These are phyloP conservation scores for Biscogniauxia marginata DNA, from an alignment of 2,329 filamentous ascomycete species.

Conservation along the genomic window DNA sequence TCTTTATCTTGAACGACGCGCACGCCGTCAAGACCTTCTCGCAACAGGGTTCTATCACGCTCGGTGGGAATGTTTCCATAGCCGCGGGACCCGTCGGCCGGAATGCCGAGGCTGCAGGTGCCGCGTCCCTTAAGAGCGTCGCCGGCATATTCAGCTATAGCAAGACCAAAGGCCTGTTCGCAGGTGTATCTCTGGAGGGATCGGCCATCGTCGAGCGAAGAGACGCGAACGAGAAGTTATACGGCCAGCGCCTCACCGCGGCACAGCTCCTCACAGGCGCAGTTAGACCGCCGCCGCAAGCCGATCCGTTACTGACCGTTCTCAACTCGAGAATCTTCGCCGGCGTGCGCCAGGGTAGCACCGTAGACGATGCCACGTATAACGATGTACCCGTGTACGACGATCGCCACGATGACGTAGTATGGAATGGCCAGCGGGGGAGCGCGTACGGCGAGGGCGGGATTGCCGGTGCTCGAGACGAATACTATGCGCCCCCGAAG, in stretches of 20 bases:
- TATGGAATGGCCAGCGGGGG: constrained; percentile 77
- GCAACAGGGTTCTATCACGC: constrained; percentile 84
- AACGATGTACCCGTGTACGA: constrained; percentile 93
- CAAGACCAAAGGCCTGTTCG: constrained; percentile 96
- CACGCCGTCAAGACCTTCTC: constrained; percentile 90
- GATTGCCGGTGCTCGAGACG: constrained; percentile 33
- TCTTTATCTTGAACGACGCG: constrained; percentile 95
- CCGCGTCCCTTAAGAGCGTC: constrained; percentile 84
- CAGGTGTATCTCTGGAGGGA: constrained; percentile 91
- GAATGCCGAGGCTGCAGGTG: constrained; percentile 94
- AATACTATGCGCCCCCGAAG: constrained; percentile 55
- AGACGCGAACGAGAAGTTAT: constrained; percentile 96
- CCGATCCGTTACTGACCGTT: constrained; percentile 79
- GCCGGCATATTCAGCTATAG: constrained; percentile 95
- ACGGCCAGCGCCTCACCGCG: constrained; percentile 79
- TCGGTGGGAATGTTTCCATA: constrained; percentile 94
- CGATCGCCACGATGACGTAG: constrained; percentile 74
- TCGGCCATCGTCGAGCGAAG: constrained; percentile 90
- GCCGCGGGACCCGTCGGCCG: constrained; percentile 91
- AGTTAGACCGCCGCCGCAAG: constrained; percentile 75
- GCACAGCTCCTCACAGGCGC: constrained; percentile 76
- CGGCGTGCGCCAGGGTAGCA: constrained; percentile 51
- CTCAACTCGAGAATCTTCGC: constrained; percentile 84
- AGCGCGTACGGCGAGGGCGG: constrained; percentile 57
- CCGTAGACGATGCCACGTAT: constrained; percentile 71